These are phyloP conservation scores for Comarum palustre DNA, from an alignment of 306 rosid species.

Conservation along the genomic window DNA sequence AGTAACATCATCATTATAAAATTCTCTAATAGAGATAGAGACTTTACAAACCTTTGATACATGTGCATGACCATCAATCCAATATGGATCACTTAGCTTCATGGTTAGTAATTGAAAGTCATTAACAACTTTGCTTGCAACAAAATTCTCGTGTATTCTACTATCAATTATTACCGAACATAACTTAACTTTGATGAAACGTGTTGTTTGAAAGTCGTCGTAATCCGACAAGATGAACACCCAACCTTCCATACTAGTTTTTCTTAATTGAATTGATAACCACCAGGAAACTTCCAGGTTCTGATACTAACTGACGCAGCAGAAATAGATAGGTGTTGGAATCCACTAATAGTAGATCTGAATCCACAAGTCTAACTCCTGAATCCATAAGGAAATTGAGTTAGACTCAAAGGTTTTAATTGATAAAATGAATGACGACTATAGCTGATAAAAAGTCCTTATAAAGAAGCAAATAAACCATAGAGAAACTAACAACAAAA, in stretches of 20 bases:
- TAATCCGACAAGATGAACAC: background rate
- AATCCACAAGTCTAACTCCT: no score
- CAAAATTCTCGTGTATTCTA: background rate
- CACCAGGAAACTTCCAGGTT: no score
- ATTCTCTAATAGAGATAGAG: no score
- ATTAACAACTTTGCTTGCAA: background rate
- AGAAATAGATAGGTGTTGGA: no score
- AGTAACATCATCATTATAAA: background rate
- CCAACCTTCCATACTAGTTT: background rate
- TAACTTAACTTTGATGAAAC: background rate
- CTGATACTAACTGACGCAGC: no score
- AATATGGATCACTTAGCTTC: background rate
- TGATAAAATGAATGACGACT: no score
- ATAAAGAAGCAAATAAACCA: no score
- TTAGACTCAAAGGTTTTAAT: no score
- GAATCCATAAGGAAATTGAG: no score
- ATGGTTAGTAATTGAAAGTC: background rate
- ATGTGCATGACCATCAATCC: background rate
- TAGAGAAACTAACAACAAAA: no score
- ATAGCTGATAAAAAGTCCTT: no score
- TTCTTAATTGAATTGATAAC: background rate
- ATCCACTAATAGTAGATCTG: no score
- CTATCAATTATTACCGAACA: background rate
- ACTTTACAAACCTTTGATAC: background rate
- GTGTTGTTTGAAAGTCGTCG: background rate